Evolutionary conservation across 1,139 yeast species (phyloP), one percentile per base, ranked within the genome.

Genomic region (Magnusiomyces magnusii): DNA sequence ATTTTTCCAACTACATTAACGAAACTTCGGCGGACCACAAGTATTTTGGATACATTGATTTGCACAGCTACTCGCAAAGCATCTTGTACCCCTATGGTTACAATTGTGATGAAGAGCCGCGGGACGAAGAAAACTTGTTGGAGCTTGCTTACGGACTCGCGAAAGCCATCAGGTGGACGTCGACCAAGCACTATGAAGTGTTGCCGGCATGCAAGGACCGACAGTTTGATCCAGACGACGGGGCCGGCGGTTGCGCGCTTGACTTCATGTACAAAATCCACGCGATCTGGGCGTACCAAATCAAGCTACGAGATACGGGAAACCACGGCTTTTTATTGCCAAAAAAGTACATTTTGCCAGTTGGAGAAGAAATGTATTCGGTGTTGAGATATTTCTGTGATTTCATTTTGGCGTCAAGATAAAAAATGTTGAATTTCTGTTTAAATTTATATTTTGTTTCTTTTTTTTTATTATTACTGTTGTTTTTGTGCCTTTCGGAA

Each of bases 11-110:
- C 3, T 87, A 84, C 66, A 76, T 90, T 66, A 84, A 84, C 68
- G 73, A 76, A 53, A 85, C 68, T 49, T 54, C 64, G 84, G 56
- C 84, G 81, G 66, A 75, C 59, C 88, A 85, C 69, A 78, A 80
- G 53, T 81, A 88, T 50, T 80, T 82, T 69, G 96, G 96, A 0
- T 90, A 83, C 69, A 75, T 90, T 57, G 96, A 90, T 70, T 78
- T 88, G 66, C 96, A 88, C 69, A 87, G 95, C 0, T 90, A 90
- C 69, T 81, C 96, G 0, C 95, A 90, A 70, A 92, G 87, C 66
- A 80, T 90, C 36, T 76, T 89, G 42, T 88, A 85, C 69, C 96
- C 96, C 0, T 88, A 86, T 68, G 93, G 95, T 0, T 87, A 80
- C 68, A 83, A 92, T 2, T 88, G 96, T 71, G 79, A 79, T 47